A percentile compares a stretch with the other conserved stretches of the same genome.
phyloP scores from a whole-genome alignment of 805 yeast species.

The Hanseniaspora lindneri region DNA sequence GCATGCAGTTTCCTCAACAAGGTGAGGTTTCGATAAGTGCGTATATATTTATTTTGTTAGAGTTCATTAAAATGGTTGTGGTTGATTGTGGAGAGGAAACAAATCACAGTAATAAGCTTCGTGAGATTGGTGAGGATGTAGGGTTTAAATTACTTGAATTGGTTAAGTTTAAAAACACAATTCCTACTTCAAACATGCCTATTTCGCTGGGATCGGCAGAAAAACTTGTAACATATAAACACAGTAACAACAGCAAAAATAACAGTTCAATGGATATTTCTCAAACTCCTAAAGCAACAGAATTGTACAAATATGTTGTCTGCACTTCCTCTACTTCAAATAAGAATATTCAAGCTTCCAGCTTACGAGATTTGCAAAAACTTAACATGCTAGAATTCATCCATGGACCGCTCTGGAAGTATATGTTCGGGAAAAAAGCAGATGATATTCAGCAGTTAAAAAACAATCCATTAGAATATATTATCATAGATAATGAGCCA shows the following conservation, averaged over 20 bases:
- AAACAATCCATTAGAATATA: conserved; percentile 52
- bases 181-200: conserved; percentile 17
- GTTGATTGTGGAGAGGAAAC: conserved; percentile 36
- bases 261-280: conserved; percentile 4
- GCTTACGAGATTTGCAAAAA: conserved; percentile 23
- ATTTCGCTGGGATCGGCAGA: background rate
- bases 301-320: background rate
- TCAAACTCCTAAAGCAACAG: conserved; percentile 4
- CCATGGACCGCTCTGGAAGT: conserved; percentile 61
- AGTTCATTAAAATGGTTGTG: conserved; percentile 49
- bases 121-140: conserved; percentile 62
- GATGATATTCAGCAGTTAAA: conserved; percentile 68
- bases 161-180: conserved; percentile 26
- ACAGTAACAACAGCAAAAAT: background rate
- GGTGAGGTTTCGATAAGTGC: conserved; percentile 55
- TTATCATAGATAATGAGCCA: conserved; percentile 73
- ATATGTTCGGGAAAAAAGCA: conserved; percentile 62
- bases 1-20: background rate
- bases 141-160: conserved; percentile 65
- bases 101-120: conserved; percentile 51
- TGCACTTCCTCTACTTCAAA: background rate
- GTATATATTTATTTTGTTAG: conserved; percentile 59
- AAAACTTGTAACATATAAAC: background rate
- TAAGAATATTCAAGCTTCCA: background rate
- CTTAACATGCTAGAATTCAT: conserved; percentile 62